A percentile compares a stretch with the other conserved stretches of the same genome.
Conservation (phyloP, 2,329 filamentous ascomycete genomes). For the Cucurbitaria berberidis region DNA sequence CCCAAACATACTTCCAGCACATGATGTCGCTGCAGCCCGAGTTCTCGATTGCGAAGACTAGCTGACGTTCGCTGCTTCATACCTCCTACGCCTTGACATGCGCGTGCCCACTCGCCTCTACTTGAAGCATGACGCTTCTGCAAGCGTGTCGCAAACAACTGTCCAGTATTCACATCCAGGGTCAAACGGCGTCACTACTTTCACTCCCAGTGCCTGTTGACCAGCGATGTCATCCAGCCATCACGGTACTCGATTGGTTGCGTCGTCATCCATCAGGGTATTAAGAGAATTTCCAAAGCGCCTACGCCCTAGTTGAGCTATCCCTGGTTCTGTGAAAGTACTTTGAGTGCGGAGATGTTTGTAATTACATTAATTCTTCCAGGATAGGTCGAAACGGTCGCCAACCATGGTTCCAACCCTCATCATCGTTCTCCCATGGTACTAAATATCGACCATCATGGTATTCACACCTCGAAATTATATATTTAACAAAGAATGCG, state of each 20-base stretch:
- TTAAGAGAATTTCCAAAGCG: too few species aligned
- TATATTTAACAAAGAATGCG: constrained; percentile 3
- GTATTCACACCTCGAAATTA: constrained; percentile 27
- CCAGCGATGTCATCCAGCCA: constrained; percentile 20
- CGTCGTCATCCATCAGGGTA: constrained; percentile 33
- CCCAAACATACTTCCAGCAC: background rate
- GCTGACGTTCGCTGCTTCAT: constrained; percentile 3
- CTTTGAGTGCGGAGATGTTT: too few species aligned
- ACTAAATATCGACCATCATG: too few species aligned
- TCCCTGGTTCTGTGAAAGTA: too few species aligned
- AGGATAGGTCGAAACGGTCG: too few species aligned
- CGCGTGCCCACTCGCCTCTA: background rate
- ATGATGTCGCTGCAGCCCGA: background rate
- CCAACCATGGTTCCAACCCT: too few species aligned
- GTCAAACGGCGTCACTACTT: background rate
- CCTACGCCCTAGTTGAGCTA: too few species aligned
- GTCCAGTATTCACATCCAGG: background rate
- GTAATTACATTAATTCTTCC: too few species aligned
- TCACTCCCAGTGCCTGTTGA: background rate
- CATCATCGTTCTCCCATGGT: too few species aligned
- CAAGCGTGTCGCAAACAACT: constrained; percentile 3
- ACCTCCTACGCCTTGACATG: background rate
- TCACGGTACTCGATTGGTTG: constrained; percentile 31
- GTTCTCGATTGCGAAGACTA: background rate
- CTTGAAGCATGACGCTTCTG: background rate